Conservation (phyloP, 768 basidiomycete genomes). For the Leucocoprinus sp. region DNA sequence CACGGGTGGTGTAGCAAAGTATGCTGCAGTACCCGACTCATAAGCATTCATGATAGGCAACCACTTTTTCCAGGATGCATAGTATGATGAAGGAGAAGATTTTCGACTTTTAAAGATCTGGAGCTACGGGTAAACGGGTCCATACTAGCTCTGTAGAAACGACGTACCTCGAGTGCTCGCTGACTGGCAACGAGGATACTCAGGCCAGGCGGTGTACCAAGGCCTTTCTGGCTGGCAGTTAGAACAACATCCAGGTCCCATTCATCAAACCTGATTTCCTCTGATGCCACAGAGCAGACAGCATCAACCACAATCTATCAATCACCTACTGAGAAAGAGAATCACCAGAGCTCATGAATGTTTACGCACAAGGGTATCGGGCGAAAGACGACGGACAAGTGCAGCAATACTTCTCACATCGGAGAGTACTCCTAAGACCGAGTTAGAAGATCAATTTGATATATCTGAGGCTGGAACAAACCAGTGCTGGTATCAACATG, state of each 20-base stretch:
- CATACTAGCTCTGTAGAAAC: not conserved
- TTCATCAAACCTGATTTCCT: conserved; percentile 89
- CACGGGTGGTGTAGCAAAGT: conserved; percentile 94
- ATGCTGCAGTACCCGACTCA: conserved; percentile 70
- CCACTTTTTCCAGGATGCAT: conserved; percentile 91
- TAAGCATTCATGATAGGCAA: conserved; percentile 93
- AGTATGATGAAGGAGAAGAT: conserved; percentile 68
- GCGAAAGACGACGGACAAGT: conserved; percentile 67
- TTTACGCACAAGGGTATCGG: conserved; percentile 64
- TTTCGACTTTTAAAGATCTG: conserved; percentile 36
- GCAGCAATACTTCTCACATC: conserved; percentile 70
- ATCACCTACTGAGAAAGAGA: not conserved
- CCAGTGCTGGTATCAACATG: conserved; percentile 93
- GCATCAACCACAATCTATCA: conserved; percentile 74
- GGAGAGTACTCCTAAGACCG: conserved; percentile 67
- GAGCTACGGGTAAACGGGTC: not conserved
- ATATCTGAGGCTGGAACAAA: conserved; percentile 16
- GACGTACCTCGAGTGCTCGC: conserved; percentile 61
- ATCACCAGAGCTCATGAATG: not conserved
- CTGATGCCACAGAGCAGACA: conserved; percentile 95
- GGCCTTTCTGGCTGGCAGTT: conserved; percentile 85
- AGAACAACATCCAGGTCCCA: conserved; percentile 91
- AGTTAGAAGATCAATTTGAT: not conserved
- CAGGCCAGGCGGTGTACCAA: conserved; percentile 89
- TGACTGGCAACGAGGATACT: conserved; percentile 79